Base-by-base conservation (phyloP, 306 rosid species). In the Acacia melanoxylon region DNA sequence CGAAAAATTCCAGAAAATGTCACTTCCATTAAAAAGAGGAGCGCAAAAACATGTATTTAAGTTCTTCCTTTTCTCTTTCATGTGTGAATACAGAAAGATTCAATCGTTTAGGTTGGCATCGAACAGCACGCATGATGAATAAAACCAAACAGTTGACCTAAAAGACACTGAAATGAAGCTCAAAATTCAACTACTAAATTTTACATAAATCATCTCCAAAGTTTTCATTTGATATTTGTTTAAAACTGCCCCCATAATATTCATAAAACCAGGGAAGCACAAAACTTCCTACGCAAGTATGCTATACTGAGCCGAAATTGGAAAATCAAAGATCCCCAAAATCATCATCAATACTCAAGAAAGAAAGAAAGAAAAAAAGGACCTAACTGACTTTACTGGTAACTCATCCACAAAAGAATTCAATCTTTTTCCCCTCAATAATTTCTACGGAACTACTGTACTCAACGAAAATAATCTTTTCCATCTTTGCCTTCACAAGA, bases 231-330 rank as follows among this genome's bases (percentile, higher is more conserved):
- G 45, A 80, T 79, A 44, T 66, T 40, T 22, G 62, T 27, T 63
- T 52, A 58, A 58, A 76, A 76, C 56, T 20, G 31, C 71, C 85
- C 84, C 86, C 65, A 25, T 6, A 33, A 80, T 80, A 83, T 75
- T 80, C 81, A 80, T 81, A 74, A 78, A 81, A 56, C 75, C 54
- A 84, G 86, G 90, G 86, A 81, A 54, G 56, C 80, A 78, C 62
- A 87, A 83, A 76, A 1, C 87, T 84, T 84, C 15, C 62, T 65
- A 9, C 80, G 68, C 80, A 71, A 79, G 48, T 66, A 78, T 68
- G 70, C 82, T 85, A 74, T 67, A 20, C 83, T 71, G n/a, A 75
- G 79, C 70, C 51, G 27, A 81, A 78, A 63, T 67, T 51, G 72
- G 9, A 78, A 58, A 52, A 46, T 80, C 80, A 81, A 80, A 33